Evolutionary conservation across 1,139 yeast genomes (phyloP).

Genomic region (Pichia sp.): DNA sequence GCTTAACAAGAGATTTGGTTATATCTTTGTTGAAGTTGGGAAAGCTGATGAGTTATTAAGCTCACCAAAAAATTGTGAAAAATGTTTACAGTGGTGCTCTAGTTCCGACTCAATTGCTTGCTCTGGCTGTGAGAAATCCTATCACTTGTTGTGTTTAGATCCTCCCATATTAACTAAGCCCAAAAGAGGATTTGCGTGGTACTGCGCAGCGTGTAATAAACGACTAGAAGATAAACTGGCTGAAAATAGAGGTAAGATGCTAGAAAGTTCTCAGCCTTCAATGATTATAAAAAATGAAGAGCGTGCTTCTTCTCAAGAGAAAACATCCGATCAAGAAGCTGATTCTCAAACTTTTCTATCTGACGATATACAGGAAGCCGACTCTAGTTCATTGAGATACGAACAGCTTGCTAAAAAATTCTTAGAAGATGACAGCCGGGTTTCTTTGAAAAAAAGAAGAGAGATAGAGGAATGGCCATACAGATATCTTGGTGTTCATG

Average conservation of each 20-base stretch:
- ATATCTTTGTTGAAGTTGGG: constrained; percentile 71
- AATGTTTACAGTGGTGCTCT: constrained; percentile 83
- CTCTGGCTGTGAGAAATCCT: constrained; percentile 65
- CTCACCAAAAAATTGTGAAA: constrained; percentile 66
- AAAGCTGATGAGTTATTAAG: constrained; percentile 59
- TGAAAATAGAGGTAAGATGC: constrained; percentile 34
- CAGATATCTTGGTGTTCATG: constrained; percentile 75
- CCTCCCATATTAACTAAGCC: constrained; percentile 83
- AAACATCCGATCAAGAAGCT: constrained; percentile 3
- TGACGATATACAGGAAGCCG: constrained; percentile 7
- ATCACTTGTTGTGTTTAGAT: constrained; percentile 80
- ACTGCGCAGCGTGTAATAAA: constrained; percentile 77
- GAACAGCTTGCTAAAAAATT: constrained; percentile 58
- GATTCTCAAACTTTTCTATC: constrained; percentile 6
- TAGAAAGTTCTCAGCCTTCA: constrained; percentile 31
- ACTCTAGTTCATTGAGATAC: constrained; percentile 35
- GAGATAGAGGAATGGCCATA: constrained; percentile 71
- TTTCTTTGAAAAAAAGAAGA: constrained; percentile 46
- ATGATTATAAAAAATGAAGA: constrained; percentile 22
- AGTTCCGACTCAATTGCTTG: constrained; percentile 74
- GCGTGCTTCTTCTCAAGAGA: constrained; percentile 12
- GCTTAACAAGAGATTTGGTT: constrained; percentile 63
- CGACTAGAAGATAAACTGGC: constrained; percentile 39
- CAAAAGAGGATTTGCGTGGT: constrained; percentile 86
- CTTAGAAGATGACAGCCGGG: constrained; percentile 40